A percentile compares a stretch with the other conserved stretches of the same genome.
Conservation (phyloP, 106 monocot species). For the Dioscorea zingiberensis region DNA sequence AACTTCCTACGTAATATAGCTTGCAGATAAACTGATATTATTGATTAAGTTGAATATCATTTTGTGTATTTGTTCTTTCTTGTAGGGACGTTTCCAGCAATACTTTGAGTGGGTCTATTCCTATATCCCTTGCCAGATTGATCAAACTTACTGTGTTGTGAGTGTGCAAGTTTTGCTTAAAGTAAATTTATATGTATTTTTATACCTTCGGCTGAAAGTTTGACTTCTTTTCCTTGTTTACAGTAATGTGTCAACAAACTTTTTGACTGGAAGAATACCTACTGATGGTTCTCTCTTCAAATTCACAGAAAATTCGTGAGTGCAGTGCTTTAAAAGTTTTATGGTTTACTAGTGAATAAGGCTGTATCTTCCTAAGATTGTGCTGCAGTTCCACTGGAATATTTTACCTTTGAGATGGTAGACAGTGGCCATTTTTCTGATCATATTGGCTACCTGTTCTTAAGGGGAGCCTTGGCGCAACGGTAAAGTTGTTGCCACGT, state of each 20-base stretch:
- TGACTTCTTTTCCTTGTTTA: slow-evolving; percentile 6
- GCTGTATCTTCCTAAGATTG: no score
- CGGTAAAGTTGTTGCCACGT: no score
- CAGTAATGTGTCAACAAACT: slow-evolving; percentile 87
- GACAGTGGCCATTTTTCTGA: no score
- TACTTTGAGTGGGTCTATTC: slow-evolving; percentile 81
- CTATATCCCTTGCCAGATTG: slow-evolving; percentile 67
- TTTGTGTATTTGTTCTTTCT: neutral
- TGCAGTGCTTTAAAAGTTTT: neutral
- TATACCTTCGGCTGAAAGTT: no score
- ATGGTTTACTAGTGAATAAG: no score
- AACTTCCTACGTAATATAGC: no score
- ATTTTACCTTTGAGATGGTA: no score
- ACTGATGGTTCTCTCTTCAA: slow-evolving; percentile 47
- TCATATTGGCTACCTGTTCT: no score
- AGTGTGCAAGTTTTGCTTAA: slow-evolving; percentile 17
- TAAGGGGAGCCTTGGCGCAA: no score
- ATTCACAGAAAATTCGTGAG: slow-evolving; percentile 79
- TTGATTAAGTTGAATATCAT: neutral
- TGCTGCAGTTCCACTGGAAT: no score
- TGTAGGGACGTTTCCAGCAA: slow-evolving; percentile 95
- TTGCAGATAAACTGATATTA: neutral
- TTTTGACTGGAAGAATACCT: slow-evolving; percentile 78
- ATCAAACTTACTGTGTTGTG: slow-evolving; percentile 75
- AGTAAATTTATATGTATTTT: no score